phyloP scores from a whole-genome alignment of 345 rosid genomes.

The Capsella bursapastoris region DNA sequence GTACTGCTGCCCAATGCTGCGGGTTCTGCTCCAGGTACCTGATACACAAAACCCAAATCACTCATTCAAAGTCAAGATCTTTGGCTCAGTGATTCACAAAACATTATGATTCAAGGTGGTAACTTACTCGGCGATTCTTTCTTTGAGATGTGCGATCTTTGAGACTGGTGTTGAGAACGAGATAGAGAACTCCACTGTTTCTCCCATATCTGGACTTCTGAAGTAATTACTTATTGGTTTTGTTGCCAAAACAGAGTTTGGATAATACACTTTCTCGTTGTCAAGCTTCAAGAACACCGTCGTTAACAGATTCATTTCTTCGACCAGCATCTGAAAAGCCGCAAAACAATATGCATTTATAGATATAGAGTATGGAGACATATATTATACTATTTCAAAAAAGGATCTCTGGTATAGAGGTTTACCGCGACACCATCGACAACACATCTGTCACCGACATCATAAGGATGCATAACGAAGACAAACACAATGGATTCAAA shows the following conservation, averaged over 20 bases:
- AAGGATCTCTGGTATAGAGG: neutral
- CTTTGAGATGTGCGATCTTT: slow-evolving; percentile 57
- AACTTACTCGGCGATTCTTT: slow-evolving; percentile 60
- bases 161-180: slow-evolving; percentile 65
- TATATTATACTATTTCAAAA: neutral
- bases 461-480: slow-evolving; percentile 81
- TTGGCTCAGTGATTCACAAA: neutral
- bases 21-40: slow-evolving; percentile 76
- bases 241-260: slow-evolving; percentile 61
- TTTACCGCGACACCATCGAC: slow-evolving; percentile 77
- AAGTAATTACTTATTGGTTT: slow-evolving; percentile 73
- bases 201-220: slow-evolving; percentile 86
- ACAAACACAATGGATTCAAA: slow-evolving; percentile 86
- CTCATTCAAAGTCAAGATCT: neutral
- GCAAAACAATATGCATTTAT: neutral
- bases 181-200: slow-evolving; percentile 66
- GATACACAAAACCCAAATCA: slow-evolving; percentile 16
- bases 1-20: slow-evolving; percentile 61
- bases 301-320: slow-evolving; percentile 76
- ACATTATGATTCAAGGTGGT: neutral
- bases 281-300: slow-evolving; percentile 75
- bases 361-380: neutral
- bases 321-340: slow-evolving; percentile 72
- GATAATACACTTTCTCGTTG: slow-evolving; percentile 74
- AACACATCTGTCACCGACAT: slow-evolving; percentile 85